Evolutionary conservation across 73 alveolate species (phyloP).

Genomic region (Stentor coeruleus): DNA sequence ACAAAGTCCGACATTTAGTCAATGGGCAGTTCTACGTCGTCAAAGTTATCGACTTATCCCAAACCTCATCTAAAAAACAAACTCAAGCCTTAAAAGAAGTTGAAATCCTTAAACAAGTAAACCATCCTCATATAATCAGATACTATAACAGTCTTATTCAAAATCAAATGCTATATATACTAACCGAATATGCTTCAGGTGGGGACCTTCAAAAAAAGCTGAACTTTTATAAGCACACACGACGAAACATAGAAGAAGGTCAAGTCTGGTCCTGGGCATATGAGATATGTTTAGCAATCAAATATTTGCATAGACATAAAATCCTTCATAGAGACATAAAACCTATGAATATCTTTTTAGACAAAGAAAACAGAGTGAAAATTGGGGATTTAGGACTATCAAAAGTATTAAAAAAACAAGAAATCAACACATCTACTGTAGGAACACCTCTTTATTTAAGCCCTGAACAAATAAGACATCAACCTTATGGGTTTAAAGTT

Average conservation of each 20-base stretch:
- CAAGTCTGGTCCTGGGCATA: slow-evolving; percentile 79
- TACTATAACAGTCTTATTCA: slow-evolving; percentile 60
- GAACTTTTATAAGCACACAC: slow-evolving; percentile 54
- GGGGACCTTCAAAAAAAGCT: slow-evolving; percentile 76
- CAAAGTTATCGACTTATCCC: slow-evolving; percentile 61
- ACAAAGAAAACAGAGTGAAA: slow-evolving; percentile 53
- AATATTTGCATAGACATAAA: slow-evolving; percentile 68
- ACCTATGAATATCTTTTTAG: slow-evolving; percentile 73
- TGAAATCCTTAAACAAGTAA: slow-evolving; percentile 54
- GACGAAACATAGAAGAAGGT: slow-evolving; percentile 59
- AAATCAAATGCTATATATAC: slow-evolving; percentile 69
- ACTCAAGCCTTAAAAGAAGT: slow-evolving; percentile 74
- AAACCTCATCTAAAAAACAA: slow-evolving; percentile 45
- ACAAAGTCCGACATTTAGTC: slow-evolving; percentile 65
- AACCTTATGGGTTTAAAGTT: slow-evolving; percentile 76
- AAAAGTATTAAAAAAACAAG: slow-evolving; percentile 47
- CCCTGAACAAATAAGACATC: slow-evolving; percentile 84
- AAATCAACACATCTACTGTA: slow-evolving; percentile 51
- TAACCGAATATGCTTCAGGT: slow-evolving; percentile 84
- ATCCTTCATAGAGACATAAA: slow-evolving; percentile 90
- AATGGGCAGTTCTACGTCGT: slow-evolving; percentile 64
- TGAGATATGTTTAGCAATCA: slow-evolving; percentile 78
- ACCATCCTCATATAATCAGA: slow-evolving; percentile 38
- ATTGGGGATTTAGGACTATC: slow-evolving; percentile 98
- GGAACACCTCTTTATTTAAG: slow-evolving; percentile 88